phyloP scores from a whole-genome alignment of 2,329 filamentous ascomycete species.

The Fusarium sp. region DNA sequence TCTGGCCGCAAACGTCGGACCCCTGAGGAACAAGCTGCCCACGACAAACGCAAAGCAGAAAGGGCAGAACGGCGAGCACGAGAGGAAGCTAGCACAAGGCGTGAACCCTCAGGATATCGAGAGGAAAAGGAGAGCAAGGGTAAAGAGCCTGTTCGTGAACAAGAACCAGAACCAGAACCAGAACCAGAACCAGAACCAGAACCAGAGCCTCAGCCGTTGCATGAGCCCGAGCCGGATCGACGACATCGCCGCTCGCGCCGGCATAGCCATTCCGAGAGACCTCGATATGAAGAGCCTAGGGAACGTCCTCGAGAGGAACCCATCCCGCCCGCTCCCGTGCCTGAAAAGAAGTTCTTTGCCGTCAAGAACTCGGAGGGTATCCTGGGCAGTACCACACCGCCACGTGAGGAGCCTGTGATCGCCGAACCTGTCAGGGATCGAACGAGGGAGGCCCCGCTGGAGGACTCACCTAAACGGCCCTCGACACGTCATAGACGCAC shows the following conservation, averaged over 20 bases:
- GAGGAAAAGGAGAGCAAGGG: constrained; percentile 40
- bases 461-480: constrained; percentile 48
- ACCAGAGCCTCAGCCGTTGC: background rate
- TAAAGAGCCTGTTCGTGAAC: constrained; percentile 44
- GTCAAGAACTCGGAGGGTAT: constrained; percentile 53
- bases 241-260: constrained; percentile 55
- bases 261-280: constrained; percentile 53
- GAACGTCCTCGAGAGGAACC: constrained; percentile 43
- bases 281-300: constrained; percentile 45
- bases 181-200: too few relatives aligned
- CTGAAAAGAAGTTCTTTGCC: constrained; percentile 56
- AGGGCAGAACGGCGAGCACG: constrained; percentile 46
- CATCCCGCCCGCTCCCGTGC: constrained; percentile 30
- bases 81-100: constrained; percentile 39
- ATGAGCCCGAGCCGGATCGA: constrained; percentile 36
- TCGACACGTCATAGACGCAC: constrained; percentile 32
- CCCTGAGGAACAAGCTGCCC: constrained; percentile 60
- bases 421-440: constrained; percentile 36
- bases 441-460: constrained; percentile 36
- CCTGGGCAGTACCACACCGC: constrained; percentile 41
- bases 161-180: constrained; percentile 33
- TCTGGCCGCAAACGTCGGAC: constrained; percentile 53
- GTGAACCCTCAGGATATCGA: constrained; percentile 27
- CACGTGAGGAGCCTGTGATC: constrained; percentile 36
- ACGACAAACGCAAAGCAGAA: constrained; percentile 62